Evolutionary conservation across 1,284 basidiomycete genomes (phyloP).

Genomic region (Ceratobasidium sp.): DNA sequence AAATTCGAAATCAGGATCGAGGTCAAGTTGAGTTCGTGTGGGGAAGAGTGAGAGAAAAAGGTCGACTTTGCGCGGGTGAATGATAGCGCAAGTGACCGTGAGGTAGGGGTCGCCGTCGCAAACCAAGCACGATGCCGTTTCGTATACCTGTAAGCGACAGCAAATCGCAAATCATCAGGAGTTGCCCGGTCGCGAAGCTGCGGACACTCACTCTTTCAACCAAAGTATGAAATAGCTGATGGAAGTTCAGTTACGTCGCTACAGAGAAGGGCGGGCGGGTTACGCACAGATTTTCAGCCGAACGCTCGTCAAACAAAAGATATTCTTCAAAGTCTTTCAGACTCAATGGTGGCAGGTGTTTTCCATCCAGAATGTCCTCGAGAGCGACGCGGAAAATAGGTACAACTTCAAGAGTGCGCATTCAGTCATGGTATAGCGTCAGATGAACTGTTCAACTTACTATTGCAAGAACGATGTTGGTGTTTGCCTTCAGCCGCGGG

Average conservation of each 20-base stretch:
- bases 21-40: slow-evolving; percentile 46
- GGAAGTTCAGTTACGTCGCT: not conserved
- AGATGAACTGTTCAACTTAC: slow-evolving; percentile 7
- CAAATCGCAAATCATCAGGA: not conserved
- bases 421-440: not conserved
- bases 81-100: slow-evolving; percentile 40
- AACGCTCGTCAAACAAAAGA: slow-evolving; percentile 46
- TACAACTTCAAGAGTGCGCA: slow-evolving; percentile 4
- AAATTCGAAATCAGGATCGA: slow-evolving; percentile 41
- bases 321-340: slow-evolving; percentile 49
- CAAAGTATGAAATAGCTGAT: slow-evolving; percentile 47
- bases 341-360: slow-evolving; percentile 46
- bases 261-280: not conserved
- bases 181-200: no score
- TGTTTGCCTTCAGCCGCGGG: slow-evolving; percentile 27
- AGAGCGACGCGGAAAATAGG: slow-evolving; percentile 45
- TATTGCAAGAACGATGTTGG: slow-evolving; percentile 29
- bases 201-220: slow-evolving; percentile 44
- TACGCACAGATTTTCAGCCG: slow-evolving; percentile 47
- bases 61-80: slow-evolving; percentile 47
- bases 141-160: slow-evolving; percentile 27
- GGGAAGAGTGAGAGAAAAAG: slow-evolving; percentile 45
- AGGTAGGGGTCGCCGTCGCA: slow-evolving; percentile 27
- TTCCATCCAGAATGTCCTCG: slow-evolving; percentile 47
- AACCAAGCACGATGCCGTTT: slow-evolving; percentile 42